Evolutionary conservation across 768 basidiomycete genomes (phyloP).

Genomic region (Boletus fagicola): DNA sequence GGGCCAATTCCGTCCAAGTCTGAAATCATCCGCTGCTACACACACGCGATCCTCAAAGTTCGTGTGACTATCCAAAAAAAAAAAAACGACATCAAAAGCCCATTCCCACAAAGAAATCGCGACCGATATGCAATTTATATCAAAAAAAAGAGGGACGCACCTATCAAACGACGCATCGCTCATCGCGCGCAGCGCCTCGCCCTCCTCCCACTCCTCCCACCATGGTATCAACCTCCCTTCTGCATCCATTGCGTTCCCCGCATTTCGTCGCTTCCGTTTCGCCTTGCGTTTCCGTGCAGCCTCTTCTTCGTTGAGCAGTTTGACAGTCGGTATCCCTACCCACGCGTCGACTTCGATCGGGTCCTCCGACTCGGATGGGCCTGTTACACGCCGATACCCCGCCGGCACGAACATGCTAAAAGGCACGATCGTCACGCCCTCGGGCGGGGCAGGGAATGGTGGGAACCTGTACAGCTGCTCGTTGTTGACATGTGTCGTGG

Average conservation of each 20-base stretch:
- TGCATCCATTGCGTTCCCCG: conserved; percentile 21
- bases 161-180: conserved; percentile 27
- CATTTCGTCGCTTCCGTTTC: conserved; percentile 12
- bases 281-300: conserved; percentile 15
- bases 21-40: conserved; percentile 32
- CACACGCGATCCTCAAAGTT: conserved; percentile 23
- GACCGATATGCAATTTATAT: background rate
- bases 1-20: conserved; percentile 32
- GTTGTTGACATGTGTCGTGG: background rate
- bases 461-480: conserved; percentile 34
- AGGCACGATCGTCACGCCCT: conserved; percentile 41
- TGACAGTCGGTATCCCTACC: conserved; percentile 25
- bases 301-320: conserved; percentile 27
- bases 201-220: conserved; percentile 36
- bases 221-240: conserved; percentile 27
- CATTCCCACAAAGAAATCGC: background rate
- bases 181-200: conserved; percentile 22
- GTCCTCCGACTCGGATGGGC: conserved; percentile 15
- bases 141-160: conserved; percentile 10
- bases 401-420: conserved; percentile 41
- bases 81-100: background rate
- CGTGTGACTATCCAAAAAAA: conserved; percentile 1
- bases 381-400: conserved; percentile 18
- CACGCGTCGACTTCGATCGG: conserved; percentile 28
- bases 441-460: conserved; percentile 45